Evolutionary conservation across 345 rosid genomes (phyloP).

Genomic region (Atalantia buxifolia): DNA sequence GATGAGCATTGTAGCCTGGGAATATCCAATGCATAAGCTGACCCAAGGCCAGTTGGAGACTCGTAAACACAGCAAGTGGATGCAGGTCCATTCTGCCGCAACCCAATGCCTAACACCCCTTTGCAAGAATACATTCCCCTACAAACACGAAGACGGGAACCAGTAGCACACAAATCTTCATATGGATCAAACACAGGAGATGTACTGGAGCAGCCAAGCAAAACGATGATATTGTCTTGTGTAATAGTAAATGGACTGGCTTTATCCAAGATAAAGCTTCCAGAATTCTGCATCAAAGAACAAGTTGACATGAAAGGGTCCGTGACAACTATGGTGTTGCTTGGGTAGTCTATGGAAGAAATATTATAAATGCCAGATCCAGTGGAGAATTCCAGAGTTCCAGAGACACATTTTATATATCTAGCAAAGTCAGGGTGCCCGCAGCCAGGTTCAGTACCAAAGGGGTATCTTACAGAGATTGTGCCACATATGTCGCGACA

Average conservation of each 20-base stretch:
- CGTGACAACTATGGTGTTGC: slow-evolving; percentile 32
- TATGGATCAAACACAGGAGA: slow-evolving; percentile 59
- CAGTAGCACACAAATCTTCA: slow-evolving; percentile 48
- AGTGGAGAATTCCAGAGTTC: slow-evolving; percentile 49
- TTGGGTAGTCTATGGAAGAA: slow-evolving; percentile 49
- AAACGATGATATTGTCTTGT: slow-evolving; percentile 42
- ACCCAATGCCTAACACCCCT: slow-evolving; percentile 56
- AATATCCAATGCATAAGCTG: slow-evolving; percentile 53
- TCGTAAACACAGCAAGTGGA: slow-evolving; percentile 63
- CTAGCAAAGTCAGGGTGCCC: slow-evolving; percentile 54
- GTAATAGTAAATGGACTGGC: slow-evolving; percentile 54
- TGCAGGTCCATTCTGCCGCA: slow-evolving; percentile 47
- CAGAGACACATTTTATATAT: slow-evolving; percentile 46
- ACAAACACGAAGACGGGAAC: slow-evolving; percentile 57
- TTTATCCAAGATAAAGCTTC: slow-evolving; percentile 54
- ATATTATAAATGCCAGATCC: slow-evolving; percentile 46
- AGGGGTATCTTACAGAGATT: slow-evolving; percentile 47
- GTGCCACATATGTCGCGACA: slow-evolving; percentile 47
- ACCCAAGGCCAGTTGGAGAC: slow-evolving; percentile 42
- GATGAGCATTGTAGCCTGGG: slow-evolving; percentile 68
- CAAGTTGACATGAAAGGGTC: slow-evolving; percentile 73
- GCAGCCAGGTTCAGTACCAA: slow-evolving; percentile 52
- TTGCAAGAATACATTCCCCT: slow-evolving; percentile 62
- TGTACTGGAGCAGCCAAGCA: slow-evolving; percentile 64
- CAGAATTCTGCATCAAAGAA: slow-evolving; percentile 60